Evolutionary conservation across 257 asterid genomes (phyloP).

Genomic region (Solanum ossicruentum): DNA sequence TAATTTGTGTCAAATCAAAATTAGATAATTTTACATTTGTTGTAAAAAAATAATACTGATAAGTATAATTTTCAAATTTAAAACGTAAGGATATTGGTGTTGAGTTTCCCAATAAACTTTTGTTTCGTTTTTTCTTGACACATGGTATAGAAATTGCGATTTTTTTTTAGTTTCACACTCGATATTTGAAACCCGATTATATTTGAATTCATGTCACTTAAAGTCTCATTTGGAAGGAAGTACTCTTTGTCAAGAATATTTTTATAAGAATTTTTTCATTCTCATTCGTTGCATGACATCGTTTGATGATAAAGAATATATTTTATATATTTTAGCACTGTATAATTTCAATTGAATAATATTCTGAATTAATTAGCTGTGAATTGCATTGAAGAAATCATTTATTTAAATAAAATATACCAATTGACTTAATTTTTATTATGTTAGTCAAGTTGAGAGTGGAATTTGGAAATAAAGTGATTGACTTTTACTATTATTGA

Average conservation of each 20-base stretch:
- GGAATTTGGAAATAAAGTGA: neutral
- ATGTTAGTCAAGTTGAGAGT: neutral
- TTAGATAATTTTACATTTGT: no score
- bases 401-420: neutral
- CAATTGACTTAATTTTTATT: neutral
- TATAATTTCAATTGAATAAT: neutral
- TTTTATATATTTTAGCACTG: neutral
- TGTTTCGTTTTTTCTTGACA: neutral
- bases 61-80: neutral
- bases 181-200: fast-evolving
- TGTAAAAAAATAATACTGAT: neutral
- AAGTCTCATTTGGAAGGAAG: no score
- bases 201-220: no score
- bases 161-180: no score
- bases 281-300: no score
- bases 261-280: no score
- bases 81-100: neutral
- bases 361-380: neutral
- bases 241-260: no score
- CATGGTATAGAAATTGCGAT: neutral
- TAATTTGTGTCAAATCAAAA: no score
- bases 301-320: neutral
- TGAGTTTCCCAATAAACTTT: neutral
- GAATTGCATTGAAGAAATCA: no score
- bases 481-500: neutral